A percentile compares a stretch with the other conserved stretches of the same genome.
Conservation (phyloP, 108 stramenopile genomes). For the Tribonema minus region DNA sequence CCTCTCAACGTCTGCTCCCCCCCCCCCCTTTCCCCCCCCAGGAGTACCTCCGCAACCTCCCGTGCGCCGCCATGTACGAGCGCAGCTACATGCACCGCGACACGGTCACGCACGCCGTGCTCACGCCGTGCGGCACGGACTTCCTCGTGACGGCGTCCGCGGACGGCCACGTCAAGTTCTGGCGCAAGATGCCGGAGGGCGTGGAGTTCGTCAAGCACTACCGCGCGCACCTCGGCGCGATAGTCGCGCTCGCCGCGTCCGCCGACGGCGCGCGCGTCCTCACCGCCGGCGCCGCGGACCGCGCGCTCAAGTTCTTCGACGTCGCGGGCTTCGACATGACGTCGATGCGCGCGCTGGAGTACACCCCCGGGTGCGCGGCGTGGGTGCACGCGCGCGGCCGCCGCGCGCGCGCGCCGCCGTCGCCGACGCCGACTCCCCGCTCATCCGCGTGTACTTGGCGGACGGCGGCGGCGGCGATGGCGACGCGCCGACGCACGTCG, state of each 20-base stretch:
- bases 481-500: too few relatives aligned
- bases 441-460: conserved; percentile 30
- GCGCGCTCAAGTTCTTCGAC: conserved; percentile 90
- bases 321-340: conserved; percentile 82
- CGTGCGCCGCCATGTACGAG: conserved; percentile 53
- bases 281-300: conserved; percentile 72
- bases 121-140: conserved; percentile 66
- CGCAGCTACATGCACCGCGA: conserved; percentile 83
- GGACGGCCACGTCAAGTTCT: conserved; percentile 97
- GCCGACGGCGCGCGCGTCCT: conserved; percentile 75
- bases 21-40: too few relatives aligned
- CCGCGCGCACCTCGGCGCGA: conserved; percentile 74
- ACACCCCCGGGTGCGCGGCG: conserved; percentile 33
- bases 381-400: conserved; percentile 45
- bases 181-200: conserved; percentile 74
- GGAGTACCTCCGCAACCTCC: conserved; percentile 53
- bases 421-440: conserved; percentile 26
- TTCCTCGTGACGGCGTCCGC: conserved; percentile 78
- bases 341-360: conserved; percentile 64
- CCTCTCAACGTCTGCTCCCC: too few relatives aligned
- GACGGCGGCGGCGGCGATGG: conserved; percentile 57
- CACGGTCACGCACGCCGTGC: conserved; percentile 69
- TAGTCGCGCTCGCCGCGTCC: conserved; percentile 62
- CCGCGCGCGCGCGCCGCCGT: conserved; percentile 39
- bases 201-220: conserved; percentile 97